Conservation (phyloP, 352 stramenopile genomes). For the Phytopythium cucurbitacearum region DNA sequence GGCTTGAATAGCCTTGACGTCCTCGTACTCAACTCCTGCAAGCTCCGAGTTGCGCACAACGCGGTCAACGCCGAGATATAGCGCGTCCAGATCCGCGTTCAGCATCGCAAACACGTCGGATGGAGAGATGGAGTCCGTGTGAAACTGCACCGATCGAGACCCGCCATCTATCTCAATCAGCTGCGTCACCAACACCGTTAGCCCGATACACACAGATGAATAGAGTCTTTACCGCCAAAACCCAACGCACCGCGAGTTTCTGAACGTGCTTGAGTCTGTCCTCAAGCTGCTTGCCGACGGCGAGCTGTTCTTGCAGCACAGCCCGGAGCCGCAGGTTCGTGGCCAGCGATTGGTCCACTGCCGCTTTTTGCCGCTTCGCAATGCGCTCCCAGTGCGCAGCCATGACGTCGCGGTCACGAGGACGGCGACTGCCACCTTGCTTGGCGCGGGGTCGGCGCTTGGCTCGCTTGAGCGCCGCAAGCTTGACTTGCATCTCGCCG, state of each 20-base stretch:
- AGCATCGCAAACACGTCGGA: constrained; percentile 13
- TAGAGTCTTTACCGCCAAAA: too few species aligned
- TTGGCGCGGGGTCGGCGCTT: too few species aligned
- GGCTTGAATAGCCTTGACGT: background rate
- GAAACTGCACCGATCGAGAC: too few species aligned
- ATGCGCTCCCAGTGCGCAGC: constrained; percentile 15
- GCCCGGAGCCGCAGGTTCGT: constrained; percentile 20
- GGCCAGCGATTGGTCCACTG: constrained; percentile 9
- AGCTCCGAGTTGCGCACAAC: constrained; percentile 8
- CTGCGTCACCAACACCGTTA: too few species aligned
- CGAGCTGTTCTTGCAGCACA: constrained; percentile 10
- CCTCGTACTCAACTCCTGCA: background rate
- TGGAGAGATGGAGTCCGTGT: too few species aligned
- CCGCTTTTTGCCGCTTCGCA: constrained; percentile 13
- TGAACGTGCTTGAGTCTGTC: background rate
- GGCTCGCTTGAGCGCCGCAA: constrained; percentile 6
- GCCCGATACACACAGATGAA: too few species aligned
- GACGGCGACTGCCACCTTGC: too few species aligned
- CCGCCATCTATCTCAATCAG: too few species aligned
- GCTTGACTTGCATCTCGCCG: constrained; percentile 15
- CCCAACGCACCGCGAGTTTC: too few species aligned
- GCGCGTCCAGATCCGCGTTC: constrained; percentile 10
- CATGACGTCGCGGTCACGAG: background rate
- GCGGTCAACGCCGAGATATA: constrained; percentile 10
- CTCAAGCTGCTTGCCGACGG: constrained; percentile 6